Percentiles rank a stretch among this genome's conserved stretches.
phyloP scores from a whole-genome alignment of 805 yeast genomes.

The Sugiyamaella floridensis region DNA sequence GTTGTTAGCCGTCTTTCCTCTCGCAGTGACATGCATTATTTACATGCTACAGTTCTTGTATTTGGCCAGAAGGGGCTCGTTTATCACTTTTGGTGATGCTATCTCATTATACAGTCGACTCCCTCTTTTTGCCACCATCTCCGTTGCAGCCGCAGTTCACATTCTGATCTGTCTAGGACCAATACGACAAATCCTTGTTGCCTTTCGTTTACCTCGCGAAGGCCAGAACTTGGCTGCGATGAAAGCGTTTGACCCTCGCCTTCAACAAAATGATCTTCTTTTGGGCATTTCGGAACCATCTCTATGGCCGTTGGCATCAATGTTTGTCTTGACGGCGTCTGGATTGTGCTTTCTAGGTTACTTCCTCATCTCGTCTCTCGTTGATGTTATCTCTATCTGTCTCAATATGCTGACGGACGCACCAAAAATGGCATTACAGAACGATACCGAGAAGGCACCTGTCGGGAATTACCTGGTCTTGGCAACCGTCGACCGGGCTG shows the following conservation, averaged over 20 bases:
- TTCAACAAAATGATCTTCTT: conserved; percentile 45
- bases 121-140: conserved; percentile 23
- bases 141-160: conserved; percentile 21
- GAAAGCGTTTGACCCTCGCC: conserved; percentile 9
- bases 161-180: conserved; percentile 28
- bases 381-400: neutral
- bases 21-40: conserved; percentile 48
- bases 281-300: conserved; percentile 58
- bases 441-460: neutral
- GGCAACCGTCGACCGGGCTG: neutral
- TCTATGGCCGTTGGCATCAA: conserved; percentile 52
- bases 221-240: conserved; percentile 20
- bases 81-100: conserved; percentile 43
- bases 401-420: neutral
- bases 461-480: neutral
- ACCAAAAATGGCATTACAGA: neutral
- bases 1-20: conserved; percentile 62
- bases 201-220: conserved; percentile 26
- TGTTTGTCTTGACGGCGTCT: conserved; percentile 44
- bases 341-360: conserved; percentile 22
- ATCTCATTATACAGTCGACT: conserved; percentile 33
- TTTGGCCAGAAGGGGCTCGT: conserved; percentile 35
- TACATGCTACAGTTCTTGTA: conserved; percentile 48
- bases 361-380: neutral
- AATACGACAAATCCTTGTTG: conserved; percentile 16